phyloP scores from a whole-genome alignment of 2,329 filamentous ascomycete species.

The Penicillium psychrosexuale region DNA sequence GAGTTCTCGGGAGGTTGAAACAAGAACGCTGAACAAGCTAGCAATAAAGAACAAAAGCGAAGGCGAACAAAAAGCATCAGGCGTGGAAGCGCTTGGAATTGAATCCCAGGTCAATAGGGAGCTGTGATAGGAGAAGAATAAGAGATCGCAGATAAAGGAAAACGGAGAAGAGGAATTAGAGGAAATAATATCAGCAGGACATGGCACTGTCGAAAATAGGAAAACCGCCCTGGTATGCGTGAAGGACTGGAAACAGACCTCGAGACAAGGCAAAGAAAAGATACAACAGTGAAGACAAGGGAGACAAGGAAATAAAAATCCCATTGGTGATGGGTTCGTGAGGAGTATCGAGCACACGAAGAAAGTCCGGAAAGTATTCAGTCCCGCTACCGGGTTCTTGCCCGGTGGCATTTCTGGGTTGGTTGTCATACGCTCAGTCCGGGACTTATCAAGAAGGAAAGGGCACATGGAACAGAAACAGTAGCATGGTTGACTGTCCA shows the following conservation, averaged over 20 bases:
- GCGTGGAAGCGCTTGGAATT: slow-evolving; percentile 10
- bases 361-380: background rate
- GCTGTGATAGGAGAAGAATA: background rate
- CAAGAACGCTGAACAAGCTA: background rate
- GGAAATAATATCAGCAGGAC: slow-evolving; percentile 2
- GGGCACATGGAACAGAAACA: slow-evolving; percentile 5
- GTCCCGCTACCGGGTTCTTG: background rate
- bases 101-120: background rate
- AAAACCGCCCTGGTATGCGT: slow-evolving; percentile 18
- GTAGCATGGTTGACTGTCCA: slow-evolving; percentile 1
- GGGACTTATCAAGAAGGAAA: background rate
- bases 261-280: background rate
- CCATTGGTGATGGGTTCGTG: slow-evolving; percentile 1
- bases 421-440: background rate
- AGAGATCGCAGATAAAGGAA: background rate
- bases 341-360: slow-evolving; percentile 3
- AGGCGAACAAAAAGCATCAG: slow-evolving; percentile 3
- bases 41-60: background rate
- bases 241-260: slow-evolving; percentile 1
- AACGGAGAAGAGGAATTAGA: slow-evolving; percentile 1
- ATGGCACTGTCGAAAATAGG: slow-evolving; percentile 1
- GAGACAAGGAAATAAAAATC: slow-evolving; percentile 1
- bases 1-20: background rate
- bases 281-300: background rate
- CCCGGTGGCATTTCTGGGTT: background rate